Evolutionary conservation across 192 early-diverging fungal species (phyloP).

Genomic region (Coemansia sp.): DNA sequence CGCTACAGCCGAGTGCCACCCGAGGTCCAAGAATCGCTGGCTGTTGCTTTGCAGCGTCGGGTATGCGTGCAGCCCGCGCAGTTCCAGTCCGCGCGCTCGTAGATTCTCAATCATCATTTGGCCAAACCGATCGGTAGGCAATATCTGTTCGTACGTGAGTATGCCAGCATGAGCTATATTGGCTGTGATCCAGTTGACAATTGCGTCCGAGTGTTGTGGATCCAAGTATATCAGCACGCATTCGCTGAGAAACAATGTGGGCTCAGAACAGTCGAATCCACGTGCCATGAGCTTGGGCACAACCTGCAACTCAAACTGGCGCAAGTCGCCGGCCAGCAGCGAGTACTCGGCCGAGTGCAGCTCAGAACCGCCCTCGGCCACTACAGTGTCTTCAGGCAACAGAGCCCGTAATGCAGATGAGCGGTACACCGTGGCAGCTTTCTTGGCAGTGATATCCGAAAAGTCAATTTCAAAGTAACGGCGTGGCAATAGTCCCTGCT

Average conservation of each 20-base stretch:
- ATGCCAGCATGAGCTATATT: slow-evolving; percentile 58
- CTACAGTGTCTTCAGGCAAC: slow-evolving; percentile 26
- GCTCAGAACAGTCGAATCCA: slow-evolving; percentile 52
- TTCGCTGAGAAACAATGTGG: slow-evolving; percentile 91
- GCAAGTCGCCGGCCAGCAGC: slow-evolving; percentile 79
- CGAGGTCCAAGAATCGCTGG: slow-evolving; percentile 61
- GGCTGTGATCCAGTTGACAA: slow-evolving; percentile 71
- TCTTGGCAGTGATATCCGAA: slow-evolving; percentile 79
- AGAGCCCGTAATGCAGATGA: slow-evolving; percentile 36
- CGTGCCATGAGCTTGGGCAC: slow-evolving; percentile 57
- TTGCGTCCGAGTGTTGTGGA: slow-evolving; percentile 60
- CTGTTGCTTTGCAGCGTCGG: slow-evolving; percentile 72
- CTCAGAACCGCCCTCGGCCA: slow-evolving; percentile 71
- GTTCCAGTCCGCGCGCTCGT: slow-evolving; percentile 69
- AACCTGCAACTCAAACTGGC: slow-evolving; percentile 61
- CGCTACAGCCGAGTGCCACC: slow-evolving; percentile 61
- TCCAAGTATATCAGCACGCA: slow-evolving; percentile 91
- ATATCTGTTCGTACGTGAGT: slow-evolving; percentile 89
- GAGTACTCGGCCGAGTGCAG: slow-evolving; percentile 66
- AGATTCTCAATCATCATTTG: slow-evolving; percentile 89
- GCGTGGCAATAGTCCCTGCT: slow-evolving; percentile 11
- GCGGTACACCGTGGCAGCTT: slow-evolving; percentile 65
- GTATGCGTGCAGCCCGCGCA: slow-evolving; percentile 72
- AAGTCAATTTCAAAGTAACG: slow-evolving; percentile 93
- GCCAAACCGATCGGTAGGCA: slow-evolving; percentile 89